These are phyloP conservation scores for Zhuliangozyma blackwelliae DNA, from an alignment of 1,139 yeast genomes.

Conservation along the genomic window DNA sequence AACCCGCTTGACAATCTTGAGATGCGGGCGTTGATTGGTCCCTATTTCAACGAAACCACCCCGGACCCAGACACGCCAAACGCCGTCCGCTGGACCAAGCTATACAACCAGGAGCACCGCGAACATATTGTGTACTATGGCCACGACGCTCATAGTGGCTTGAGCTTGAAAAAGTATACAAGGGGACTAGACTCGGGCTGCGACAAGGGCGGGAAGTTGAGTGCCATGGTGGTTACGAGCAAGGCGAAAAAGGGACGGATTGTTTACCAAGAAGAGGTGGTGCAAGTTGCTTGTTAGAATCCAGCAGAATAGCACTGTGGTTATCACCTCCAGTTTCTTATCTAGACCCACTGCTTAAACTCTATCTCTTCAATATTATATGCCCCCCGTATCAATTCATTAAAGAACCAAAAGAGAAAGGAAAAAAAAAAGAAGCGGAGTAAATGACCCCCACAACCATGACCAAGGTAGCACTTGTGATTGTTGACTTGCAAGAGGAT, in stretches of 20 bases:
- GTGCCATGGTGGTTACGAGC: slow-evolving; percentile 48
- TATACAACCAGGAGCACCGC: slow-evolving; percentile 55
- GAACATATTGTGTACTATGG: slow-evolving; percentile 71
- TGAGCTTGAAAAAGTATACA: slow-evolving; percentile 59
- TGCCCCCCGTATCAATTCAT: too few relatives aligned
- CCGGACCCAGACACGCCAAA: slow-evolving; percentile 44
- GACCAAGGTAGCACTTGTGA: slow-evolving; percentile 48
- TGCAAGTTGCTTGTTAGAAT: slow-evolving; percentile 10
- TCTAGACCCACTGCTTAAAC: too few relatives aligned
- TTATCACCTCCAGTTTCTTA: too few relatives aligned
- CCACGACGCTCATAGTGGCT: slow-evolving; percentile 81
- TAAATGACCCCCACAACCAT: not conserved
- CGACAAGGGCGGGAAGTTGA: slow-evolving; percentile 65
- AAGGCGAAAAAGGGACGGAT: slow-evolving; percentile 2
- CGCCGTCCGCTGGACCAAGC: slow-evolving; percentile 60
- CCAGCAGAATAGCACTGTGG: too few relatives aligned
- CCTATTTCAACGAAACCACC: slow-evolving; percentile 51
- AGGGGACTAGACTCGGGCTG: slow-evolving; percentile 84
- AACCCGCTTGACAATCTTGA: slow-evolving; percentile 57
- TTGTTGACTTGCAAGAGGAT: slow-evolving; percentile 83
- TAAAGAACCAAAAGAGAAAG: too few relatives aligned
- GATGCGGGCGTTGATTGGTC: slow-evolving; percentile 57
- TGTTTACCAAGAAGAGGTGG: slow-evolving; percentile 6
- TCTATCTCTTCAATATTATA: too few relatives aligned
- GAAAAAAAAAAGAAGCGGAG: too few relatives aligned